Percentiles rank a stretch among this genome's conserved stretches.
Evolutionary conservation across 2,329 filamentous ascomycete species (phyloP).

Genomic region (Eutypella sp.): DNA sequence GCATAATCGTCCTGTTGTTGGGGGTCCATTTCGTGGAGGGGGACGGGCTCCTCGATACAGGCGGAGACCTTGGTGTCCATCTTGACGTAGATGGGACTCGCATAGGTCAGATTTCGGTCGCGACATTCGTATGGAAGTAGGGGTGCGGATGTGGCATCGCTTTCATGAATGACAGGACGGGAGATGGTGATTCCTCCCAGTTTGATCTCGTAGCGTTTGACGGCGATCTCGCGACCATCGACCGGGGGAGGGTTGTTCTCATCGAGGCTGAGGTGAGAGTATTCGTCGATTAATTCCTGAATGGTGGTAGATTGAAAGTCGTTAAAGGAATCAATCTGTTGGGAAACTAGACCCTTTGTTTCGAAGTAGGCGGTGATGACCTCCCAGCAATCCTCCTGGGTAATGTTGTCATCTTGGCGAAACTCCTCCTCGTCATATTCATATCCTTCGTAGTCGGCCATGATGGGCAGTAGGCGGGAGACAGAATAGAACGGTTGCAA

Average conservation of each 20-base stretch:
- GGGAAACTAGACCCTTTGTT: constrained; percentile 88
- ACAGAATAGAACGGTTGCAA: too few relatives aligned
- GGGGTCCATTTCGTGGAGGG: constrained; percentile 63
- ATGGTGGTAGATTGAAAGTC: constrained; percentile 93
- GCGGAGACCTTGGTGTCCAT: constrained; percentile 82
- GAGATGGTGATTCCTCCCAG: constrained; percentile 88
- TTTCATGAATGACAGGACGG: constrained; percentile 86
- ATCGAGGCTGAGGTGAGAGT: constrained; percentile 86
- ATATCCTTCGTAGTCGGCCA: constrained; percentile 56
- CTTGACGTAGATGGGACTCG: constrained; percentile 82
- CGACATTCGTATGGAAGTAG: constrained; percentile 93
- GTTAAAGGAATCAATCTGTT: constrained; percentile 97
- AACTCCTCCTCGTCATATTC: constrained; percentile 69
- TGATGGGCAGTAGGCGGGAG: constrained; percentile 21
- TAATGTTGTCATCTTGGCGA: constrained; percentile 70
- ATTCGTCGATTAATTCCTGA: constrained; percentile 90
- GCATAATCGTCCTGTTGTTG: constrained; percentile 53
- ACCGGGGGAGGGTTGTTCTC: constrained; percentile 73
- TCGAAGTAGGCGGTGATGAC: constrained; percentile 98
- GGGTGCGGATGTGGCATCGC: constrained; percentile 79
- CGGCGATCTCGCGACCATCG: constrained; percentile 73
- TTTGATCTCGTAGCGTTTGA: constrained; percentile 91
- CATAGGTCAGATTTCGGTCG: constrained; percentile 91
- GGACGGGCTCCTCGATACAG: constrained; percentile 69
- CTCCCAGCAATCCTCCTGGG: constrained; percentile 96